Percentiles rank a stretch among this genome's conserved stretches.
Conservation (phyloP, 768 basidiomycete genomes). For the Phanerochaete sordida region DNA sequence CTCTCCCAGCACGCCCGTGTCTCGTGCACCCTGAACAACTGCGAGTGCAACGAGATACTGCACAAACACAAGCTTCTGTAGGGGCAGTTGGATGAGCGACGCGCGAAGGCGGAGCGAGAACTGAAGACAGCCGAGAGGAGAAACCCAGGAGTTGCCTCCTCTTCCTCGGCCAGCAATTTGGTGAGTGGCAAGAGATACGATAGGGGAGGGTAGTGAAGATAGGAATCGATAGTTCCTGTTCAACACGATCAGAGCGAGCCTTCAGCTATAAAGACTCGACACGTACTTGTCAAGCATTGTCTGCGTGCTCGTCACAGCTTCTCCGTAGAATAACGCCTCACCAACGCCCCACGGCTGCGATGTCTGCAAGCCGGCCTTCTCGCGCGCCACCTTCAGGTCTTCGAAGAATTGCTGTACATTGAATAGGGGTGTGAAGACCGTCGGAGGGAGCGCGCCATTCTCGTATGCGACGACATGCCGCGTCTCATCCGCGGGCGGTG, state of each 20-base stretch:
- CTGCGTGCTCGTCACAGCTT: conserved; percentile 91
- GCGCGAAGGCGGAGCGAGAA: conserved; percentile 75
- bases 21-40: conserved; percentile 80
- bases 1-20: conserved; percentile 45
- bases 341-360: conserved; percentile 55
- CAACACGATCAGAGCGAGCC: background rate
- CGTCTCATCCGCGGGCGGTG: conserved; percentile 23
- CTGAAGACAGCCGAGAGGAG: conserved; percentile 84
- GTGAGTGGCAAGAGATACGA: conserved; percentile 81
- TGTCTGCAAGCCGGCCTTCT: conserved; percentile 20
- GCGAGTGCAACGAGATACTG: conserved; percentile 93
- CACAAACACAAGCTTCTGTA: conserved; percentile 78
- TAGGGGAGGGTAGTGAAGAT: conserved; percentile 62
- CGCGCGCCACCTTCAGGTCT: conserved; percentile 37
- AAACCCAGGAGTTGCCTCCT: conserved; percentile 89
- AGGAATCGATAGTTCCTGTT: conserved; percentile 75
- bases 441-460: conserved; percentile 44
- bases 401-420: conserved; percentile 59
- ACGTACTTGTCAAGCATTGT: conserved; percentile 85
- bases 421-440: conserved; percentile 68
- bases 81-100: conserved; percentile 40
- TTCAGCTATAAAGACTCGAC: background rate
- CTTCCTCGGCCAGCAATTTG: conserved; percentile 89
- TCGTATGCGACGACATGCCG: conserved; percentile 55
- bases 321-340: conserved; percentile 79